Percentiles rank a stretch among this genome's conserved stretches.
phyloP scores from a whole-genome alignment of 331 rosid genomes.

The Malus hybrid region DNA sequence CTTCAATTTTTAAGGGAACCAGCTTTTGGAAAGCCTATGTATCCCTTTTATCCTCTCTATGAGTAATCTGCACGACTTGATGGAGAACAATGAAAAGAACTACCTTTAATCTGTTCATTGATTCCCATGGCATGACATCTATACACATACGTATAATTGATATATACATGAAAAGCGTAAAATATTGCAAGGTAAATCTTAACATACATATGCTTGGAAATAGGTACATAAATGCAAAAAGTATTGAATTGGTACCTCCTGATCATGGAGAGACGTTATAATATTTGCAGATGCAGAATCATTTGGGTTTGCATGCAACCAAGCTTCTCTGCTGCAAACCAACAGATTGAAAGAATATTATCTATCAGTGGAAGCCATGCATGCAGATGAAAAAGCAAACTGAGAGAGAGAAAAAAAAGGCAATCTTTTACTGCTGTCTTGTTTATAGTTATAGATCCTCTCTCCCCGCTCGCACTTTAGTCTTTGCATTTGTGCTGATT shows the following conservation, averaged over 20 bases:
- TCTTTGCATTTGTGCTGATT: constrained; percentile 37
- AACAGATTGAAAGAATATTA: constrained; percentile 35
- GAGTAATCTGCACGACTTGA: constrained; percentile 39
- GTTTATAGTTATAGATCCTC: constrained; percentile 18
- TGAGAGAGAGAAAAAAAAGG: constrained; percentile 34
- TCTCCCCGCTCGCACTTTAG: neutral
- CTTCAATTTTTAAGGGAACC: constrained; percentile 39
- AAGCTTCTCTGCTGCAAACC: constrained; percentile 80
- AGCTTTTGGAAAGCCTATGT: constrained; percentile 43
- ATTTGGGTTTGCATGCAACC: constrained; percentile 83
- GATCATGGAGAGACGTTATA: constrained; percentile 45
- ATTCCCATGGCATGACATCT: constrained; percentile 20
- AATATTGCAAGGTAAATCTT: too few species aligned
- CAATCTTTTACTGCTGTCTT: constrained; percentile 47
- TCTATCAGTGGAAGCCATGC: constrained; percentile 49
- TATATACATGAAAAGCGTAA: too few species aligned
- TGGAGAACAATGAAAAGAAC: constrained; percentile 39
- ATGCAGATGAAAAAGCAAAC: constrained; percentile 29
- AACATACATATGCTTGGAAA: too few species aligned
- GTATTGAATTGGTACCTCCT: constrained; percentile 35
- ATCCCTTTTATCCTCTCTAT: constrained; percentile 30
- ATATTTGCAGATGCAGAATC: constrained; percentile 50
- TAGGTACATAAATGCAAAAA: too few species aligned
- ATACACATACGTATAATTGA: constrained; percentile 1
- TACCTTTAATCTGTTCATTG: constrained; percentile 35